Evolutionary conservation across 306 rosid species (phyloP), one percentile per base, ranked within the genome.

Genomic region (Citrullus mucosospermus): DNA sequence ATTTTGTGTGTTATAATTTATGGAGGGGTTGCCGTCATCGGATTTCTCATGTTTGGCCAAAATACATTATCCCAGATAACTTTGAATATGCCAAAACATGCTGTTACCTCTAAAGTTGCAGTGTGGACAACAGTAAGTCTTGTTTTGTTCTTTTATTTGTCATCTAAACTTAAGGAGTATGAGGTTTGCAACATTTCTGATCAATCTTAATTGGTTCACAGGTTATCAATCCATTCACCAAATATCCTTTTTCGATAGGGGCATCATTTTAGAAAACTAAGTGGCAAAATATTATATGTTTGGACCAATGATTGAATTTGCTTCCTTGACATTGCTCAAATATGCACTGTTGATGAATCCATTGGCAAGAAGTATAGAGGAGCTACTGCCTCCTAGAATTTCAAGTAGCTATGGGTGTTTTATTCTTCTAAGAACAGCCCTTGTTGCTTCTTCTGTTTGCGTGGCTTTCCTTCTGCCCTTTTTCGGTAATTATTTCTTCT

Each of bases 261-360:
- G 75, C 77, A 8, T 44, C 46, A 46, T 80, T 67, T 59, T 44
- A 55, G 70, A 77, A 79, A 68, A 77, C 30, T 61, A 53, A 68
- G 34, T 17, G 17, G 36, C 66, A 34, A 36, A 48, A 4, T 77
- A 48, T 50, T 53, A 78, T 85, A 78, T 72, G n/a, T 73, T 36
- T 44, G 44, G 58, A 72, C 48, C 55, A 59, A n/a, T 30, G 50
- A 34, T 36, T 79, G 79, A 65, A 76, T 39, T 46, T 62, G 68
- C 48, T 83, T 89, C 90, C 86, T 88, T 93, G 80, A 88, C 77
- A 56, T 50, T 78, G 44, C 81, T 80, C 86, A 93, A 75, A 78
- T 93, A 87, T 93, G 92, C 96, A 13, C 82, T 93, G 80, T 46
- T 86, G 85, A 88, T 93, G 93, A 93, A 90, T 81, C 97, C 97